Percentiles rank a stretch among this genome's conserved stretches.
Evolutionary conservation across 495 filamentous ascomycete species (phyloP).

Genomic region (Penicillium diatomitis): DNA sequence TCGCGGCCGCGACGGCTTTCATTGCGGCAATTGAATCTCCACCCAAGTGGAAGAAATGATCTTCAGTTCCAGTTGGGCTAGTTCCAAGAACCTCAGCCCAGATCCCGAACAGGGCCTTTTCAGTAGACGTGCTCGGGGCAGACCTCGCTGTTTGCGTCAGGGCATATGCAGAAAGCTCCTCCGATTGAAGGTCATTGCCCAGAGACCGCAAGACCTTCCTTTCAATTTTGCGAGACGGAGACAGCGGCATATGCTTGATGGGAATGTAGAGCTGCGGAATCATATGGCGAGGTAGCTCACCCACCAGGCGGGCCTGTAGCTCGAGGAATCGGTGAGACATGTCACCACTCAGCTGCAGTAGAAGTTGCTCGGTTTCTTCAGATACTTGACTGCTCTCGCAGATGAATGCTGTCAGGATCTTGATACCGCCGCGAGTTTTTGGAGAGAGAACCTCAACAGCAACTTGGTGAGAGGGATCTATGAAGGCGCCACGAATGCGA

Average conservation of each 20-base stretch:
- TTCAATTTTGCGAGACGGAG: constrained; percentile 26
- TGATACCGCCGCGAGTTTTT: background rate
- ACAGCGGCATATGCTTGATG: constrained; percentile 24
- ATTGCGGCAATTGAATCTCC: constrained; percentile 1
- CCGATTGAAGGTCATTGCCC: background rate
- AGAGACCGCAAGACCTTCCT: constrained; percentile 3
- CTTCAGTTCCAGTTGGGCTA: background rate
- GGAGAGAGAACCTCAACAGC: background rate
- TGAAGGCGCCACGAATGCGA: background rate
- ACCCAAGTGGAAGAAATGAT: constrained; percentile 1
- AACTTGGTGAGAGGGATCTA: background rate
- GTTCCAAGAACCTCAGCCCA: background rate
- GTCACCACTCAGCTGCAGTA: background rate
- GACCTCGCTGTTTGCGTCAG: background rate
- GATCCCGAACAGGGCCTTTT: background rate
- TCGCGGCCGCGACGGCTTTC: background rate
- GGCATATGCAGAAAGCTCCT: background rate
- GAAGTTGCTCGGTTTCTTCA: background rate
- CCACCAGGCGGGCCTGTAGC: constrained; percentile 1
- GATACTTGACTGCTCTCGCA: background rate
- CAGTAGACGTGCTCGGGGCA: background rate
- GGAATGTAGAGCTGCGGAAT: constrained; percentile 28
- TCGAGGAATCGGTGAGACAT: background rate
- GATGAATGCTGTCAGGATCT: constrained; percentile 1
- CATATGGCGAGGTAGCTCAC: constrained; percentile 27